phyloP scores from a whole-genome alignment of 2,329 filamentous ascomycete species.

The Xylariaceae sp. region DNA sequence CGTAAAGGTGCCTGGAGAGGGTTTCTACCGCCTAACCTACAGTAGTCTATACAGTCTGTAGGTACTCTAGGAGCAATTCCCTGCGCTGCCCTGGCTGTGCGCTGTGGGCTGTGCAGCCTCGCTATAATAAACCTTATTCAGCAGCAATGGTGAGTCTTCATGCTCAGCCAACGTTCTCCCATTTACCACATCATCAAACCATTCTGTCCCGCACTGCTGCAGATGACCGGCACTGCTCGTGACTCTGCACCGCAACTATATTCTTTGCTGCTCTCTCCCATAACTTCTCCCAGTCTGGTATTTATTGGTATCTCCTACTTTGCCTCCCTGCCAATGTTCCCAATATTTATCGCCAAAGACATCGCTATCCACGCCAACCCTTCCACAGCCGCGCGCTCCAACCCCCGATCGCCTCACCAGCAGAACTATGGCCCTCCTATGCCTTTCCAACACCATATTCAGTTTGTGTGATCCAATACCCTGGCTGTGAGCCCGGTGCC shows the following conservation, averaged over 20 bases:
- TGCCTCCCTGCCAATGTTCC: slow-evolving; percentile 29
- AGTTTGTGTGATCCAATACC: slow-evolving; percentile 32
- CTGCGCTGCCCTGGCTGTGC: not conserved
- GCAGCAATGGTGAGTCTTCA: not conserved
- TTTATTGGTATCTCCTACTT: slow-evolving; percentile 7
- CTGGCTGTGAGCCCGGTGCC: slow-evolving; percentile 28
- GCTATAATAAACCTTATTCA: not conserved
- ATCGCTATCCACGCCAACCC: slow-evolving; percentile 24
- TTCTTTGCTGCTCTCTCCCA: slow-evolving; percentile 8
- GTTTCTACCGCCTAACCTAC: not conserved
- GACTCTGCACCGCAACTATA: slow-evolving; percentile 17
- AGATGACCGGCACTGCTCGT: slow-evolving; percentile 14
- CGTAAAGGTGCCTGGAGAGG: not conserved
- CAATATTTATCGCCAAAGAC: slow-evolving; percentile 22
- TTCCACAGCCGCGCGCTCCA: slow-evolving; percentile 21
- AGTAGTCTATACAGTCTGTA: not conserved
- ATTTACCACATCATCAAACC: slow-evolving; percentile 1
- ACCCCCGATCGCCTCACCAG: slow-evolving; percentile 19
- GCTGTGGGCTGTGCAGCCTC: not conserved
- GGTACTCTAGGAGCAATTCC: not conserved
- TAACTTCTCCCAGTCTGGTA: slow-evolving; percentile 3
- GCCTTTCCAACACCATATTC: slow-evolving; percentile 22
- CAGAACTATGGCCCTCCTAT: slow-evolving; percentile 32
- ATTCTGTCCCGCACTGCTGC: slow-evolving; percentile 14
- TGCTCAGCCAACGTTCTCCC: not conserved